Evolutionary conservation across 441 rosid genomes (phyloP).

Genomic region (Euphorbia celastroides): DNA sequence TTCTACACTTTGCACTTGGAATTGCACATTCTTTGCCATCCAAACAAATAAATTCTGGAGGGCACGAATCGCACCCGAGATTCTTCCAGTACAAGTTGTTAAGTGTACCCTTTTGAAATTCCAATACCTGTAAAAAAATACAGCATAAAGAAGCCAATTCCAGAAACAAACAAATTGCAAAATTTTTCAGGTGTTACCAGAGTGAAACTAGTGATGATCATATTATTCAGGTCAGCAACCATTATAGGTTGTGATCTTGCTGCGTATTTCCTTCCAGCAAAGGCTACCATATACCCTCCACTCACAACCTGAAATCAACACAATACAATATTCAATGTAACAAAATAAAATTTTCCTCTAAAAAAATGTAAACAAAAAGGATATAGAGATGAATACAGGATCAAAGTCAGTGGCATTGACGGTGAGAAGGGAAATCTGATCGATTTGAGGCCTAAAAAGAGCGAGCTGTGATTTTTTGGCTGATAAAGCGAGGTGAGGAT

Average conservation of each 20-base stretch:
- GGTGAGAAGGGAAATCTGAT: slow-evolving; percentile 79
- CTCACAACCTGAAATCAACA: slow-evolving; percentile 30
- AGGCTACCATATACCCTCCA: slow-evolving; percentile 81
- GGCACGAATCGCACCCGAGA: slow-evolving; percentile 64
- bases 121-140: slow-evolving; percentile 49
- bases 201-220: slow-evolving; percentile 71
- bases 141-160: not conserved
- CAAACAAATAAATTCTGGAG: slow-evolving; percentile 42
- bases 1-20: slow-evolving; percentile 45
- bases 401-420: slow-evolving; percentile 39
- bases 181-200: slow-evolving; percentile 37
- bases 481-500: slow-evolving; percentile 56
- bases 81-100: slow-evolving; percentile 75
- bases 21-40: slow-evolving; percentile 63
- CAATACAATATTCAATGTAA: too few relatives aligned
- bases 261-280: slow-evolving; percentile 78
- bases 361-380: not conserved
- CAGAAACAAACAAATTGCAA: too few relatives aligned
- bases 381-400: slow-evolving; percentile 38
- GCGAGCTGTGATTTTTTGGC: slow-evolving; percentile 49
- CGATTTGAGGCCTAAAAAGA: slow-evolving; percentile 70
- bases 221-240: slow-evolving; percentile 42
- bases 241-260: slow-evolving; percentile 73
- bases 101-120: slow-evolving; percentile 69
- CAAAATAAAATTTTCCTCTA: too few relatives aligned